A percentile compares a stretch with the other conserved stretches of the same genome.
Evolutionary conservation across 2,329 filamentous ascomycete species (phyloP).

Genomic region (Ascochyta koolunga): DNA sequence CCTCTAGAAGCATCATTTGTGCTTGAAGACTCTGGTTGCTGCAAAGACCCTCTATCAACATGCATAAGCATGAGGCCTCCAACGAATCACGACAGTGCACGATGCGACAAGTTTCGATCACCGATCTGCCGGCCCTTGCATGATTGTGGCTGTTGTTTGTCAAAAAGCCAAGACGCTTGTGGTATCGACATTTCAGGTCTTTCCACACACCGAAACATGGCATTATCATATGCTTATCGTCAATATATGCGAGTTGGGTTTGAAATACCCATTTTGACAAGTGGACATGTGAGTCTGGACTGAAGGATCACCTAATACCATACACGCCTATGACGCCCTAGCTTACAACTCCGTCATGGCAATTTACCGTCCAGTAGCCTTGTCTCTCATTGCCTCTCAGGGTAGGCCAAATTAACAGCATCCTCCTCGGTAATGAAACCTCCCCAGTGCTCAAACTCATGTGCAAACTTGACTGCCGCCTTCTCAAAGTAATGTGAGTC

Average conservation of each 20-base stretch:
- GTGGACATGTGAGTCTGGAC: neutral
- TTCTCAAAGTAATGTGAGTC: constrained; percentile 68
- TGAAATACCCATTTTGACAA: neutral
- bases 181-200: neutral
- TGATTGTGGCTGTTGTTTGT: neutral
- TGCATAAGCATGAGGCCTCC: constrained; percentile 6
- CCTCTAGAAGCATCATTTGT: neutral
- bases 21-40: constrained; percentile 4
- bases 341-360: constrained; percentile 7
- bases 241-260: neutral
- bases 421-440: constrained; percentile 49
- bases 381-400: constrained; percentile 21
- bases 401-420: constrained; percentile 32
- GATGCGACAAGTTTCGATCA: constrained; percentile 1
- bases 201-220: constrained; percentile 2
- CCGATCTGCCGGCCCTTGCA: constrained; percentile 7
- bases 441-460: constrained; percentile 75
- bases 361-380: constrained; percentile 5
- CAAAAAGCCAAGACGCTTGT: neutral
- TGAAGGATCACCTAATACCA: neutral
- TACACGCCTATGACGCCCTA: neutral
- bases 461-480: constrained; percentile 73
- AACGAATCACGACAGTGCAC: constrained; percentile 10
- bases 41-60: constrained; percentile 2
- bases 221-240: constrained; percentile 5